Conservation (phyloP, 805 yeast species). For the Helenozyma rhizophorensis region DNA sequence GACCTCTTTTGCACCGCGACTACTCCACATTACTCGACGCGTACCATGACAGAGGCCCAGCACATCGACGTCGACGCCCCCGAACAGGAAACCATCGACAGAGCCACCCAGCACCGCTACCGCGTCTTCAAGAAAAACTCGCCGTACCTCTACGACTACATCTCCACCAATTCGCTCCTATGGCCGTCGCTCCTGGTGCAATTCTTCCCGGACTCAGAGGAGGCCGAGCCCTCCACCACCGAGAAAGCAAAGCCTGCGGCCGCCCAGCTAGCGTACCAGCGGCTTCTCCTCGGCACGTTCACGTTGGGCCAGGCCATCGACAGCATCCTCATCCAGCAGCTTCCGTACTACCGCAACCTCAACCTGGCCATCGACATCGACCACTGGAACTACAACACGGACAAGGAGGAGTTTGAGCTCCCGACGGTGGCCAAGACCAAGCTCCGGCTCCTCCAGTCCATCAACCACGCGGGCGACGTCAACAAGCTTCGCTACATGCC, state of each 20-base stretch:
- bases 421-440: constrained; percentile 23
- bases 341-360: constrained; percentile 27
- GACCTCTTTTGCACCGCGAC: no score
- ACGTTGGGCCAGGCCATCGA: constrained; percentile 18
- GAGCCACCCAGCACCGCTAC: constrained; percentile 37
- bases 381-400: constrained; percentile 32
- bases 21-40: no score
- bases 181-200: constrained; percentile 64
- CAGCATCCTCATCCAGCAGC: constrained; percentile 25
- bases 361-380: constrained; percentile 35
- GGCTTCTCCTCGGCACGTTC: constrained; percentile 16
- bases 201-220: constrained; percentile 54
- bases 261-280: constrained; percentile 11
- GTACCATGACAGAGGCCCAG: neutral
- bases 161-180: constrained; percentile 48
- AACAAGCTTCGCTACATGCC: constrained; percentile 74
- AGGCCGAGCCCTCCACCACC: neutral
- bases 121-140: constrained; percentile 60
- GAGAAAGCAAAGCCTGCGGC: neutral
- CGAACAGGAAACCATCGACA: constrained; percentile 20
- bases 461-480: constrained; percentile 68
- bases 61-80: constrained; percentile 1
- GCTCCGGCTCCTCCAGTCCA: constrained; percentile 46
- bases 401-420: constrained; percentile 38
- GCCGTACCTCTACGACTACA: constrained; percentile 49